Evolutionary conservation across 371 early-diverging fungal species (phyloP).

Genomic region (Mortierella sp.): DNA sequence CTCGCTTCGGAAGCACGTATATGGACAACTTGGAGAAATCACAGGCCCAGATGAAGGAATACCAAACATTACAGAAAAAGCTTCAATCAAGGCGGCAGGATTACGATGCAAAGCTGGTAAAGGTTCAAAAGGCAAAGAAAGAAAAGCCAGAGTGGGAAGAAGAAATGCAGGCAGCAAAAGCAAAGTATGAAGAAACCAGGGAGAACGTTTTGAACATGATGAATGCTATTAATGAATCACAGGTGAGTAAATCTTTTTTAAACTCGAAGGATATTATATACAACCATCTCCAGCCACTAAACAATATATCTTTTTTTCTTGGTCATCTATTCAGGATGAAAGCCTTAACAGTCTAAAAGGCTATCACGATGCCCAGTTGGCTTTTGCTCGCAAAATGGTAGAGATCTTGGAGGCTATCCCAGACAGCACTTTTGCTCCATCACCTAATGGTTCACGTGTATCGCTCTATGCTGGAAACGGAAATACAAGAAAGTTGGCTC

Average conservation of each 20-base stretch:
- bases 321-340: conserved; percentile 48
- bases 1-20: conserved; percentile 61
- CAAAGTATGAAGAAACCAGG: conserved; percentile 92
- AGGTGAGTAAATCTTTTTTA: conserved; percentile 58
- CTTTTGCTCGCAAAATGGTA: conserved; percentile 59
- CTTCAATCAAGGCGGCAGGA: conserved; percentile 91
- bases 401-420: conserved; percentile 61
- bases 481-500: conserved; percentile 12
- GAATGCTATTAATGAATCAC: conserved; percentile 75
- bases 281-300: neutral
- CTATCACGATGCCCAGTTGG: conserved; percentile 66
- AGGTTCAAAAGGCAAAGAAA: conserved; percentile 90
- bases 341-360: conserved; percentile 57
- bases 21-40: conserved; percentile 62
- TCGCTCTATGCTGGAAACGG: conserved; percentile 35
- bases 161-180: conserved; percentile 88
- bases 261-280: neutral
- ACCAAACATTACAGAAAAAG: conserved; percentile 79
- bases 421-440: conserved; percentile 35
- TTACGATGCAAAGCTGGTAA: conserved; percentile 91
- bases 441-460: conserved; percentile 39
- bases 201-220: conserved; percentile 76
- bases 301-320: neutral
- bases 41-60: conserved; percentile 74
- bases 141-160: conserved; percentile 93